Evolutionary conservation across 1,139 yeast species (phyloP), one percentile per base, ranked within the genome.

Genomic region (Nakaseomyces delphensis): DNA sequence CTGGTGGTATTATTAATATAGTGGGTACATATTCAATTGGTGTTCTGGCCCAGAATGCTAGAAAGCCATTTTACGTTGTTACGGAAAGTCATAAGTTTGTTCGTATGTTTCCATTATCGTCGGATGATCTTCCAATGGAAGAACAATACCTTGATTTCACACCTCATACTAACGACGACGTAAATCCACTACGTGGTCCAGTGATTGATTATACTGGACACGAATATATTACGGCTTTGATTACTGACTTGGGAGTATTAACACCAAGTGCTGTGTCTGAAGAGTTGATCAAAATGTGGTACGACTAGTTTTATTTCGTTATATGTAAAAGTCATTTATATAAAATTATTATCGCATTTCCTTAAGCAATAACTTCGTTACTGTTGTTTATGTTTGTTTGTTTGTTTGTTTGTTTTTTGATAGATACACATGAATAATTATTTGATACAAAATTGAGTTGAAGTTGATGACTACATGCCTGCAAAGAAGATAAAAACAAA

Each of bases 241-340:
- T 93, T 48, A 91, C 98, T 1, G 99, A 93, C 63, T 71, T 93
- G 53, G 99, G 98, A 14, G 96, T 91, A 1, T 71, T 93, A 55
- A 91, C 98, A 7, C 96, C 99, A 4, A 82, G 95, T 48, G 98
- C 97, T 0, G 98, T 93, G 31, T 83, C 95, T 25, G 98, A 93
- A 64, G 99, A 93, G 65, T 74, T 93, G 64, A 91, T 93, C 60
- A 91, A 91, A 66, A 86, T 93, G 74, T 93, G 97, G 97, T 89
- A 87, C 57, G 96, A 89, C 62, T 89, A 63, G 51, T 31, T 6
- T 5, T 31, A 18, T 25, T 7, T 25, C 9, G 10, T 10, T 3
- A 25, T 25, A 11, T 25, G n/a, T 25, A 25, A 11, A 25, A 8
- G n/a, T n/a, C n/a, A n/a, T n/a, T n/a, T n/a, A n/a, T n/a, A n/a